Evolutionary conservation across 768 basidiomycete genomes (phyloP).

Genomic region (Pleurotus cornucopiae): DNA sequence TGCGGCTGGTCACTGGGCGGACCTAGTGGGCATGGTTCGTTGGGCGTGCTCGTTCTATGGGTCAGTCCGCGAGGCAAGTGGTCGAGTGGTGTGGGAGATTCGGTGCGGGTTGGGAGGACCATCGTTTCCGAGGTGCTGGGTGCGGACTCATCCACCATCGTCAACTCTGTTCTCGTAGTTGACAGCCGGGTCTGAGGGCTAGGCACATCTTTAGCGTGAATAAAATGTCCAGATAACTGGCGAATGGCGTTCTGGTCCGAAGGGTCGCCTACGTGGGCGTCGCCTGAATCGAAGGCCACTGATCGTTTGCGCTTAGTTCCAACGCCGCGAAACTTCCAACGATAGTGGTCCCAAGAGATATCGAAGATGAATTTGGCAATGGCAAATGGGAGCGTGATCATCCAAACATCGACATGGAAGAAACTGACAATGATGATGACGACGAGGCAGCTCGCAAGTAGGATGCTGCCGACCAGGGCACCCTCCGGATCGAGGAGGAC

Average conservation of each 20-base stretch:
- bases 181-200: background rate
- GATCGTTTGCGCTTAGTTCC: constrained; percentile 13
- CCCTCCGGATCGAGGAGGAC: constrained; percentile 72
- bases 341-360: constrained; percentile 51
- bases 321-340: constrained; percentile 23
- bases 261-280: constrained; percentile 9
- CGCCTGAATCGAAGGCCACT: background rate
- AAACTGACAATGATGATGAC: constrained; percentile 75
- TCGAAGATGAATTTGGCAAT: constrained; percentile 69
- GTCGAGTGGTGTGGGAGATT: background rate
- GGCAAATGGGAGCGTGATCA: constrained; percentile 81
- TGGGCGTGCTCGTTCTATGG: background rate
- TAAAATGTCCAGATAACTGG: constrained; percentile 15
- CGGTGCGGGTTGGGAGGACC: background rate
- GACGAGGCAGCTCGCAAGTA: constrained; percentile 66
- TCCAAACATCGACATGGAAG: constrained; percentile 76
- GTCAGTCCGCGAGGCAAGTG: no score
- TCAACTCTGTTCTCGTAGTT: background rate
- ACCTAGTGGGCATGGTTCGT: background rate
- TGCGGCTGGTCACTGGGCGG: background rate
- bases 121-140: background rate
- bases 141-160: background rate
- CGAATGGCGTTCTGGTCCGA: constrained; percentile 9
- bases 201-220: background rate
- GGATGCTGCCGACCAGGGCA: constrained; percentile 65